phyloP scores from a whole-genome alignment of 2,329 filamentous ascomycete genomes.

The Ophiostoma australiae region DNA sequence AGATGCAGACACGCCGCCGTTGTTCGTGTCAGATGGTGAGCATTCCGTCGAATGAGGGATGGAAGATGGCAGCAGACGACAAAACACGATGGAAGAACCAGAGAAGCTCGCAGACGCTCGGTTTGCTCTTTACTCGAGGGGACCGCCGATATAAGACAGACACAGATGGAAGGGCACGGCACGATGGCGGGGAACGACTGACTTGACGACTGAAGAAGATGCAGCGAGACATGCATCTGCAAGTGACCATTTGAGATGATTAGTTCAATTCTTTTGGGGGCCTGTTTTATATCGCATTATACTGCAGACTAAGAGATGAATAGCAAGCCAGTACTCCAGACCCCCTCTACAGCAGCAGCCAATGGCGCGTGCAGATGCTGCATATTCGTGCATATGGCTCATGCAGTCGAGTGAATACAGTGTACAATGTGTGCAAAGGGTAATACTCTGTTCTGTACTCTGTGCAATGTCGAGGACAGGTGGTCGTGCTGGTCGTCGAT shows the following conservation, averaged over 20 bases:
- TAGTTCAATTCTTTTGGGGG: neutral
- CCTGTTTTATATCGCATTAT: too few species aligned
- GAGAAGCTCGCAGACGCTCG: neutral
- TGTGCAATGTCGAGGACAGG: neutral
- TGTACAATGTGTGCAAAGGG: neutral
- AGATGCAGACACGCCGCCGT: neutral
- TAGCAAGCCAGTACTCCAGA: neutral
- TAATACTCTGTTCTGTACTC: too few species aligned
- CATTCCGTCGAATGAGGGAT: neutral
- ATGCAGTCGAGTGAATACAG: neutral
- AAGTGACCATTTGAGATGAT: neutral
- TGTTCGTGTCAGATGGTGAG: neutral
- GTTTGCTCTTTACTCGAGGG: neutral
- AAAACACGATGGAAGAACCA: neutral
- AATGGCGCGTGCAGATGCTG: neutral
- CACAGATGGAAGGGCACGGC: neutral
- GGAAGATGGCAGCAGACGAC: neutral
- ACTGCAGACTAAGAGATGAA: neutral
- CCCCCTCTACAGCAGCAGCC: neutral
- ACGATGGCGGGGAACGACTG: conserved; percentile 2
- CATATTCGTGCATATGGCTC: conserved; percentile 7
- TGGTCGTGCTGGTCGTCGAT: neutral
- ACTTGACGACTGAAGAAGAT: neutral
- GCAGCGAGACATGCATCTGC: conserved; percentile 8
- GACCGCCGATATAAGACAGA: neutral